A percentile compares a stretch with the other conserved stretches of the same genome.
phyloP scores from a whole-genome alignment of 257 asterid species.

The Orobanche coerulescens region DNA sequence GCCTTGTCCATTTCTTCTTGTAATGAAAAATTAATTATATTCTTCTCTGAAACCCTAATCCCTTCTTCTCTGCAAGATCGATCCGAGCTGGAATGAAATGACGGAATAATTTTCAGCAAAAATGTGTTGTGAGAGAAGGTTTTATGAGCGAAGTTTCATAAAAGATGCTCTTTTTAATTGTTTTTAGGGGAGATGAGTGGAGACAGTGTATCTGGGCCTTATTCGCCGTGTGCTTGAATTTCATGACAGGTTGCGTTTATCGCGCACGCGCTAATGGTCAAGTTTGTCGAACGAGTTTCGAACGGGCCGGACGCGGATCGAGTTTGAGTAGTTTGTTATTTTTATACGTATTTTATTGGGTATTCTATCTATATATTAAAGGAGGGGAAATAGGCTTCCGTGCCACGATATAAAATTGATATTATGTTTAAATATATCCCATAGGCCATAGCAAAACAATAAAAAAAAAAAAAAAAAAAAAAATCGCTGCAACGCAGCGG shows the following conservation, averaged over 20 bases:
- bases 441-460: no score
- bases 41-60: neutral
- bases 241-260: conserved; percentile 20
- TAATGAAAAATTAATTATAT: neutral
- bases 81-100: neutral
- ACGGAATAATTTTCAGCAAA: neutral
- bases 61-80: neutral
- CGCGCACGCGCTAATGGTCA: conserved; percentile 25
- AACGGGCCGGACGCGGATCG: no score
- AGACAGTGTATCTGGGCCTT: conserved; percentile 30
- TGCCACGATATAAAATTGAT: no score
- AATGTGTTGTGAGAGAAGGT: neutral
- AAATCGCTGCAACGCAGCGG: no score
- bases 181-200: neutral
- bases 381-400: no score
- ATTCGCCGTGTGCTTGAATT: conserved; percentile 46
- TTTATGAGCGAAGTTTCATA: conserved; percentile 27
- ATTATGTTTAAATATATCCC: no score
- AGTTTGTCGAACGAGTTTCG: no score
- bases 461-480: no score
- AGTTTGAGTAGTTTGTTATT: no score
- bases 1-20: conserved; percentile 27
- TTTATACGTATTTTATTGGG: neutral
- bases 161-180: conserved; percentile 18
- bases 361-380: no score